Percentiles rank a stretch among this genome's conserved stretches.
Conservation (phyloP, 352 stramenopile genomes). For the Lagenidium sp. region DNA sequence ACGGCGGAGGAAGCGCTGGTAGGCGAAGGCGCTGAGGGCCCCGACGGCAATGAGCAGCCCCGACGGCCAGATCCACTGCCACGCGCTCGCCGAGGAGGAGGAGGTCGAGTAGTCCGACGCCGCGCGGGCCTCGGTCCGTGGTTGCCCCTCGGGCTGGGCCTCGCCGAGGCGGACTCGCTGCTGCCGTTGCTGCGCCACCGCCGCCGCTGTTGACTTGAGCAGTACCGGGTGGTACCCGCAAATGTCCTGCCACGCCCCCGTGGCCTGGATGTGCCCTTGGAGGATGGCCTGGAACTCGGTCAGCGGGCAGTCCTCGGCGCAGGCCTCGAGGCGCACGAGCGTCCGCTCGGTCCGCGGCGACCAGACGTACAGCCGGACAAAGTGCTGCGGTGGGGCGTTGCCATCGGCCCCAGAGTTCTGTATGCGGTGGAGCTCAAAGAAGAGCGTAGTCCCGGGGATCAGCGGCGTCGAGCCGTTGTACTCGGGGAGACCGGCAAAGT, state of each 20-base stretch:
- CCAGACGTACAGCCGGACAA: constrained; percentile 66
- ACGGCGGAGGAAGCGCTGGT: constrained; percentile 32
- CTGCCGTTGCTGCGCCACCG: constrained; percentile 1
- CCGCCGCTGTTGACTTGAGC: not conserved
- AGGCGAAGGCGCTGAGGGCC: constrained; percentile 24
- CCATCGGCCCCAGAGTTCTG: constrained; percentile 7
- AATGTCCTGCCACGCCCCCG: constrained; percentile 62
- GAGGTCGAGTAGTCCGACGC: constrained; percentile 4
- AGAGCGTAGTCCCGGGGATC: constrained; percentile 57
- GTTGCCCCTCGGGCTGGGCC: not conserved
- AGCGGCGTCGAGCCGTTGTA: constrained; percentile 65
- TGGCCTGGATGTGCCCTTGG: constrained; percentile 37
- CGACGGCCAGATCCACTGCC: constrained; percentile 25
- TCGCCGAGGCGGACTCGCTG: not conserved
- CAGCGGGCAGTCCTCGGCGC: constrained; percentile 45
- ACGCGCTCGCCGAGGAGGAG: constrained; percentile 8
- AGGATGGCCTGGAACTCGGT: constrained; percentile 48
- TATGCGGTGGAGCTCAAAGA: constrained; percentile 61
- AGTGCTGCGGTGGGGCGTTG: constrained; percentile 18
- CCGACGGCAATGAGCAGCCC: constrained; percentile 27
- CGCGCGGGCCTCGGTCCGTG: not conserved
- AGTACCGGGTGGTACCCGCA: constrained; percentile 44
- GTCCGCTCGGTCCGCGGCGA: constrained; percentile 43
- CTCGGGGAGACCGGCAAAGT: constrained; percentile 47
- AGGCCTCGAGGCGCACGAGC: constrained; percentile 49